Percentiles rank a stretch among this genome's conserved stretches.
Evolutionary conservation across 176 grass and related monocot genomes (phyloP).

Genomic region (Eragrostis curvula): DNA sequence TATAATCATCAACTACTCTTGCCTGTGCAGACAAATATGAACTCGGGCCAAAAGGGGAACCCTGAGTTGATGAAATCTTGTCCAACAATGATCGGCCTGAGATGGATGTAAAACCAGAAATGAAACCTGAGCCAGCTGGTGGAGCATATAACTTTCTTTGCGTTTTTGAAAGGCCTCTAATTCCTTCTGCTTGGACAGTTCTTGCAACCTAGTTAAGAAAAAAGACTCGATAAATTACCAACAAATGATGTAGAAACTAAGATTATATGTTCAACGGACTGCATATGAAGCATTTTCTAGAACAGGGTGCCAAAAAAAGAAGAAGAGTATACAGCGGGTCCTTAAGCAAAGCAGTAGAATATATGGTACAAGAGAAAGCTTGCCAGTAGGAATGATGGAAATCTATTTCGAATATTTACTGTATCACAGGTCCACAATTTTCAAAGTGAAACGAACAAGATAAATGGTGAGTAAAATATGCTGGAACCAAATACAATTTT

Average conservation of each 20-base stretch:
- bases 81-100: slow-evolving; percentile 83
- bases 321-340: background rate
- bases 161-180: slow-evolving; percentile 78
- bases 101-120: slow-evolving; percentile 97
- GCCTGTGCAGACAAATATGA: slow-evolving; percentile 95
- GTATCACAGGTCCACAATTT: background rate
- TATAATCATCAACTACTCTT: slow-evolving; percentile 97
- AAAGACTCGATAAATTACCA: slow-evolving; percentile 33
- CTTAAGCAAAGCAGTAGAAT: background rate
- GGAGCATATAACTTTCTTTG: slow-evolving; percentile 84
- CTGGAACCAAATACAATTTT: slow-evolving; percentile 7
- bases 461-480: slow-evolving; percentile 21
- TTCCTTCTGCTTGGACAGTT: slow-evolving; percentile 95
- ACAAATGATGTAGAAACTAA: slow-evolving; percentile 31
- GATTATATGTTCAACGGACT: slow-evolving; percentile 2
- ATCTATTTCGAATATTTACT: slow-evolving; percentile 23
- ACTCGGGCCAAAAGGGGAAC: slow-evolving; percentile 71
- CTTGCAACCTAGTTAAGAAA: slow-evolving; percentile 71
- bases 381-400: slow-evolving; percentile 11
- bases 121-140: slow-evolving; percentile 90
- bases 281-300: slow-evolving; percentile 16
- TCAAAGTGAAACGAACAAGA: slow-evolving; percentile 16
- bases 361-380: background rate
- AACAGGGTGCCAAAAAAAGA: background rate
- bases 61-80: slow-evolving; percentile 66